These are phyloP conservation scores for Phialophora verrucosa DNA, from an alignment of 2,329 filamentous ascomycete genomes.

Conservation along the genomic window DNA sequence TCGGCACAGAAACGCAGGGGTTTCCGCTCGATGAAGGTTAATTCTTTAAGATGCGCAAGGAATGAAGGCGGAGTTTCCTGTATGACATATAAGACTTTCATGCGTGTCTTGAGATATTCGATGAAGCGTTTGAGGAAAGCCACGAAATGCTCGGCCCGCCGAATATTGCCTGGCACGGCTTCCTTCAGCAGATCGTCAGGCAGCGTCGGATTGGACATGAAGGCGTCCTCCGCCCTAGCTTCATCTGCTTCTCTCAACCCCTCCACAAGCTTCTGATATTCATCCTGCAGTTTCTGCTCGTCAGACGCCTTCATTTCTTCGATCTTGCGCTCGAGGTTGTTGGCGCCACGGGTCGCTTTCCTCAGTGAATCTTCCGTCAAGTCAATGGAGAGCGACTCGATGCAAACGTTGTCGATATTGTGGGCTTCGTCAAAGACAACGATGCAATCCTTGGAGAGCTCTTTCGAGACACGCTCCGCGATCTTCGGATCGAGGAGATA, in stretches of 20 bases:
- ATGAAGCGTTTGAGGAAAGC: slow-evolving; percentile 95
- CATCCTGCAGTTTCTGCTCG: slow-evolving; percentile 88
- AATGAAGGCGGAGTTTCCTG: slow-evolving; percentile 97
- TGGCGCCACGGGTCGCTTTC: slow-evolving; percentile 86
- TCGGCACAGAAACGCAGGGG: slow-evolving; percentile 92
- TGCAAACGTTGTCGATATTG: slow-evolving; percentile 99
- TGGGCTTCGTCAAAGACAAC: slow-evolving; percentile 98
- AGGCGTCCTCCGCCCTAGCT: slow-evolving; percentile 88
- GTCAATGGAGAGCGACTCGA: slow-evolving; percentile 95
- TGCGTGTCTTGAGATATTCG: slow-evolving; percentile 95
- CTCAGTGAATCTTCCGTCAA: slow-evolving; percentile 92
- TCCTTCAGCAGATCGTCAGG: slow-evolving; percentile 94
- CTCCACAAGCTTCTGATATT: slow-evolving; percentile 94
- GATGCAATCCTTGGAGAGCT: slow-evolving; percentile 97
- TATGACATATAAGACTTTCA: slow-evolving; percentile 97
- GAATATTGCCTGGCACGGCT: slow-evolving; percentile 94
- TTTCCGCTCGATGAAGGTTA: slow-evolving; percentile 97
- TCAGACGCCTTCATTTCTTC: slow-evolving; percentile 95
- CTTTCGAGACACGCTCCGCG: slow-evolving; percentile 90
- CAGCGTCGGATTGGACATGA: slow-evolving; percentile 94
- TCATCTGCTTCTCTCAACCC: slow-evolving; percentile 87
- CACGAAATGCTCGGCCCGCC: slow-evolving; percentile 93
- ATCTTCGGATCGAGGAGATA: slow-evolving; percentile 98
- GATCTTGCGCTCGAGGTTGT: slow-evolving; percentile 89
- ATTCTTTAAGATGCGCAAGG: slow-evolving; percentile 86